Base-by-base conservation (phyloP, 208 protist species). In the Angomonas deanei region DNA sequence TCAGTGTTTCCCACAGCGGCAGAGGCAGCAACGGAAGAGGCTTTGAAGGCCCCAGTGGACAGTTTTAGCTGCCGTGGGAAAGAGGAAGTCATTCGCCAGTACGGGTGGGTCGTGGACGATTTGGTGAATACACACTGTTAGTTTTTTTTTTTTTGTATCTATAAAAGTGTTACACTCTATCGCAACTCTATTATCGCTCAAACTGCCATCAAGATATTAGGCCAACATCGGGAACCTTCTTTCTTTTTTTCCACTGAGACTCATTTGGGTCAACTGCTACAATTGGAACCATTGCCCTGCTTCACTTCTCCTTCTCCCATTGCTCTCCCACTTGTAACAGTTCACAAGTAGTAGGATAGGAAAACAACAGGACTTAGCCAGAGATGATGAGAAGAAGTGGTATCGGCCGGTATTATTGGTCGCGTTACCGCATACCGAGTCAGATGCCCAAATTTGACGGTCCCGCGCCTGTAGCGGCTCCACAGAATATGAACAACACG, bases 401-500 rank as follows among this genome's bases (percentile, higher is more conserved):
- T 57, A 21, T 36, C 3, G 5, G n/a, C 0, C 61, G 49, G 15
- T 94, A 92, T 65, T 89, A 94, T 74, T 94, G 88, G 88, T 92
- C 88, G 42, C 66, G 88, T 47, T 94, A 94, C 72, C 82, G 88
- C 2, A 86, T 94, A 27, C 85, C 88, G 19, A 79, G 78, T 17
- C 82, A 84, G 59, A 90, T 90, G 83, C 88, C 88, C 4, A 86
- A 84, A 62, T 86, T 95, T 59, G 86, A 95, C 55, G 88, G 88
- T 1, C 88, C 88, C 1, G 80, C 88, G 15, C 88, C 88, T 2
- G 78, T 93, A 15, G 82, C 85, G 1, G 88, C 88, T 0, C 88
- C 88, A 30, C 88, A 95, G 55, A 95, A 87, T 70, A 95, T 95
- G 88, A 95, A 95, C 66, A 92, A 76, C 64, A 95, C 82, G 26